phyloP scores from a whole-genome alignment of 805 yeast genomes.

The Cyberlindnera maritima region DNA sequence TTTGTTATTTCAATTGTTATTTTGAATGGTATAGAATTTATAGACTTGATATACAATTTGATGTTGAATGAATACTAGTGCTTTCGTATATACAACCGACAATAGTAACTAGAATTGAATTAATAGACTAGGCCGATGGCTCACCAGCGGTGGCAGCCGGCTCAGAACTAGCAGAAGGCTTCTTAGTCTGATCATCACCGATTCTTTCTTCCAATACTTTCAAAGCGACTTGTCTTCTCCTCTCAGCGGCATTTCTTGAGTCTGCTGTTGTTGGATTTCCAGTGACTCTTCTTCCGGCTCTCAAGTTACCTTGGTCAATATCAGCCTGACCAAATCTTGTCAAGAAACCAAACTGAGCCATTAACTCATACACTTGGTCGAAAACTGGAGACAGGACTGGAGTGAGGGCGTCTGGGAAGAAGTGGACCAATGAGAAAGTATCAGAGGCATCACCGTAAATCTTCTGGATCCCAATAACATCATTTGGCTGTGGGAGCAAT shows the following conservation, averaged over 20 bases:
- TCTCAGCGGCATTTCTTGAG: slow-evolving; percentile 58
- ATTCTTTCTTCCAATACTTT: slow-evolving; percentile 71
- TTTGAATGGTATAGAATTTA: slow-evolving; percentile 4
- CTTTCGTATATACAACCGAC: no score
- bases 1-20: background rate
- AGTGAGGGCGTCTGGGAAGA: slow-evolving; percentile 69
- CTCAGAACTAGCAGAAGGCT: background rate
- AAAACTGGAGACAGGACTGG: slow-evolving; percentile 52
- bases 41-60: slow-evolving; percentile 1
- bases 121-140: background rate
- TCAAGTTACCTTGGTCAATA: slow-evolving; percentile 68
- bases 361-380: slow-evolving; percentile 36
- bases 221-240: slow-evolving; percentile 74
- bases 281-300: slow-evolving; percentile 59
- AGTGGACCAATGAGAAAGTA: slow-evolving; percentile 76
- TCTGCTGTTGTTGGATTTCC: slow-evolving; percentile 25
- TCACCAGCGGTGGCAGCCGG: background rate
- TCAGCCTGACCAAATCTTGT: slow-evolving; percentile 66
- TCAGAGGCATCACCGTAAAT: slow-evolving; percentile 86
- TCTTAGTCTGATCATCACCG: slow-evolving; percentile 23
- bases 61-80: background rate
- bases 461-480: slow-evolving; percentile 30
- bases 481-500: slow-evolving; percentile 43
- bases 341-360: slow-evolving; percentile 45
- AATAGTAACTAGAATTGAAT: no score